Evolutionary conservation across 306 rosid genomes (phyloP).

Genomic region (Dalbergia cultrata): DNA sequence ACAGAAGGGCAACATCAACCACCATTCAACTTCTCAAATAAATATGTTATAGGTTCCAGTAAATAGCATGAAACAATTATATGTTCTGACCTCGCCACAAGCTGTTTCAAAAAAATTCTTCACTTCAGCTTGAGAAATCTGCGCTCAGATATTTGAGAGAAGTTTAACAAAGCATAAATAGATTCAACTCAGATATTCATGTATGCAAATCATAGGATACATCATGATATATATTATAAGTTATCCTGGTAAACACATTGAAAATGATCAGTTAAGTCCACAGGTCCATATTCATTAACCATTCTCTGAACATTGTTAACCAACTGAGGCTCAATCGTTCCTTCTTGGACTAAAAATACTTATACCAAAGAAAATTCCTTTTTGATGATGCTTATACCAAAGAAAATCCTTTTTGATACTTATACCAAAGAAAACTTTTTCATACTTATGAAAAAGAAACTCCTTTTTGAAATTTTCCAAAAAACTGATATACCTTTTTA

Average conservation of each 20-base stretch:
- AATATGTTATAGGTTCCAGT: constrained; percentile 2
- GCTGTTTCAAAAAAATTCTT: constrained; percentile 88
- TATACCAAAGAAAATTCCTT: neutral
- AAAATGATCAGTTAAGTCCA: neutral
- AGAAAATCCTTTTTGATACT: neutral
- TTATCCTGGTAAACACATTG: neutral
- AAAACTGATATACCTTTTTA: constrained; percentile 70
- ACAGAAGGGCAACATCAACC: constrained; percentile 22
- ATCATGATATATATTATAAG: neutral
- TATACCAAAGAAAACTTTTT: neutral
- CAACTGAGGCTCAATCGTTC: constrained; percentile 8
- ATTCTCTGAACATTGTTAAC: neutral
- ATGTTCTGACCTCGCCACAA: constrained; percentile 86
- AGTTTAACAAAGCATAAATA: constrained; percentile 25
- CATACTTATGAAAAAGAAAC: neutral
- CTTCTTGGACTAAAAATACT: neutral
- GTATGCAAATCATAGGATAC: neutral
- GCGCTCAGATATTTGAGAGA: constrained; percentile 38
- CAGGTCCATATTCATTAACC: constrained; percentile 6
- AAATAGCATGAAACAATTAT: constrained; percentile 31
- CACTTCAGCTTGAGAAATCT: constrained; percentile 96
- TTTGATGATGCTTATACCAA: neutral
- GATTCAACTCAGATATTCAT: constrained; percentile 31
- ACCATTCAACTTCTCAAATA: constrained; percentile 30
- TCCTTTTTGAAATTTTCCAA: neutral